These are phyloP conservation scores for Alternaria sp. DNA, from an alignment of 2,329 filamentous ascomycete genomes.

Conservation along the genomic window DNA sequence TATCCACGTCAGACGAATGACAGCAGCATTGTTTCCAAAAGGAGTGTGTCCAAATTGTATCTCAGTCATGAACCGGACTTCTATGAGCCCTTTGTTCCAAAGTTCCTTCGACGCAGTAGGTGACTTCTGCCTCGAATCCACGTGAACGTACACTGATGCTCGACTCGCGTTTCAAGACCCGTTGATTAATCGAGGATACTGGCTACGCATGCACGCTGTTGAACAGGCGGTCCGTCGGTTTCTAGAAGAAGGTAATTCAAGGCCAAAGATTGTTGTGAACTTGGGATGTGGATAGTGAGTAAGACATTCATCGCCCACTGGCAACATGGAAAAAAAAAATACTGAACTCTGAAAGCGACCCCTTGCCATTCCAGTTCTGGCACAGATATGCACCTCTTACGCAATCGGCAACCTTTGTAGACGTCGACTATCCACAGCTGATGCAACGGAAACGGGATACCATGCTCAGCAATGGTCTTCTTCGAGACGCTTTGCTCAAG, in stretches of 20 bases:
- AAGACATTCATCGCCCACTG: conserved; percentile 29
- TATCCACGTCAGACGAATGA: conserved; percentile 74
- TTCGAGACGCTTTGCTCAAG: conserved; percentile 48
- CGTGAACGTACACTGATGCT: conserved; percentile 5
- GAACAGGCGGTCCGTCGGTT: conserved; percentile 79
- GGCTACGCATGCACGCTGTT: conserved; percentile 83
- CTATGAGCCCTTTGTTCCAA: conserved; percentile 86
- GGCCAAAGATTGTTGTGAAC: conserved; percentile 78
- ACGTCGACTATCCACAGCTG: conserved; percentile 85
- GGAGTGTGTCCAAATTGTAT: conserved; percentile 91
- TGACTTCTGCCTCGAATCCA: neutral
- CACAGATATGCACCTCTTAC: conserved; percentile 69
- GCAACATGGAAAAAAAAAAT: conserved; percentile 2
- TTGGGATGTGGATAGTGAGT: conserved; percentile 89
- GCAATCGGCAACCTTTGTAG: conserved; percentile 72
- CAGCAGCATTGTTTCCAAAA: conserved; percentile 90
- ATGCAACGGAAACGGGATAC: conserved; percentile 76
- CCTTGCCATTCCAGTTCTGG: conserved; percentile 84
- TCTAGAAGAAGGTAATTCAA: conserved; percentile 64
- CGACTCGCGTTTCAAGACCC: conserved; percentile 60
- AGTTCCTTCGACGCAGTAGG: conserved; percentile 73
- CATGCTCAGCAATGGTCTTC: conserved; percentile 64
- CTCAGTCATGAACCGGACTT: conserved; percentile 79
- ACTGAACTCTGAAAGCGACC: conserved; percentile 68
- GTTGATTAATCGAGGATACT: conserved; percentile 89